phyloP scores from a whole-genome alignment of 2,329 filamentous ascomycete species.

The Arthrocladium fulminans region DNA sequence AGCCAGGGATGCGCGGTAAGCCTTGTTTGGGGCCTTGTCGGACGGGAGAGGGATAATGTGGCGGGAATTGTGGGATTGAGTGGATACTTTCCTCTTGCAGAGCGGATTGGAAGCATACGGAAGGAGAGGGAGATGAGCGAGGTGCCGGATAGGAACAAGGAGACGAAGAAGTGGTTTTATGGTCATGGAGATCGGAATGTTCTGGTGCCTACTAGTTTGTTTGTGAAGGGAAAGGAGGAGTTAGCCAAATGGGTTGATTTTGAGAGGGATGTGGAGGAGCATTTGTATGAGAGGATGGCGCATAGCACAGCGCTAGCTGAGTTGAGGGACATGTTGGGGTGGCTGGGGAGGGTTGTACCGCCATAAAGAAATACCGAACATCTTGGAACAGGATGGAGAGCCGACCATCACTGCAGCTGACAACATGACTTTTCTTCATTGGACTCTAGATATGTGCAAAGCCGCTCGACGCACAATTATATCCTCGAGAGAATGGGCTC shows the following conservation, averaged over 20 bases:
- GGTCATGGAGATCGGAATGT: slow-evolving; percentile 40
- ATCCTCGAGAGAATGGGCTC: no score
- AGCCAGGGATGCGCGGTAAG: slow-evolving; percentile 41
- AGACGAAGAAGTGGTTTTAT: slow-evolving; percentile 37
- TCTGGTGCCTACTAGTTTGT: slow-evolving; percentile 40
- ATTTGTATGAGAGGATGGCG: slow-evolving; percentile 40
- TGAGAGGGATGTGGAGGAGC: slow-evolving; percentile 31
- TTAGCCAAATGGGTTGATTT: slow-evolving; percentile 30
- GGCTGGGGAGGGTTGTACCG: slow-evolving; percentile 17
- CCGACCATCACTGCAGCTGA: no score
- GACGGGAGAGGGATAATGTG: slow-evolving; percentile 26
- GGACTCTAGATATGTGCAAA: no score
- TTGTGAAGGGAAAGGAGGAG: slow-evolving; percentile 32
- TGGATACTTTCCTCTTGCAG: slow-evolving; percentile 40
- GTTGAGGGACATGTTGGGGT: slow-evolving; percentile 37
- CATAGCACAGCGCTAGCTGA: slow-evolving; percentile 37
- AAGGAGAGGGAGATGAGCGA: slow-evolving; percentile 26
- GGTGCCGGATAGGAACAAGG: slow-evolving; percentile 16
- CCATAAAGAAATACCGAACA: slow-evolving; percentile 6
- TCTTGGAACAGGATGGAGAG: background rate
- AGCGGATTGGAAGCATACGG: slow-evolving; percentile 32
- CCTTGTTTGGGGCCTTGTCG: slow-evolving; percentile 35
- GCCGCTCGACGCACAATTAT: no score
- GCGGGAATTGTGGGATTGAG: slow-evolving; percentile 36
- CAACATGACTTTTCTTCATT: no score